Conservation (phyloP, 805 yeast species). For the Ogataea philodendri region DNA sequence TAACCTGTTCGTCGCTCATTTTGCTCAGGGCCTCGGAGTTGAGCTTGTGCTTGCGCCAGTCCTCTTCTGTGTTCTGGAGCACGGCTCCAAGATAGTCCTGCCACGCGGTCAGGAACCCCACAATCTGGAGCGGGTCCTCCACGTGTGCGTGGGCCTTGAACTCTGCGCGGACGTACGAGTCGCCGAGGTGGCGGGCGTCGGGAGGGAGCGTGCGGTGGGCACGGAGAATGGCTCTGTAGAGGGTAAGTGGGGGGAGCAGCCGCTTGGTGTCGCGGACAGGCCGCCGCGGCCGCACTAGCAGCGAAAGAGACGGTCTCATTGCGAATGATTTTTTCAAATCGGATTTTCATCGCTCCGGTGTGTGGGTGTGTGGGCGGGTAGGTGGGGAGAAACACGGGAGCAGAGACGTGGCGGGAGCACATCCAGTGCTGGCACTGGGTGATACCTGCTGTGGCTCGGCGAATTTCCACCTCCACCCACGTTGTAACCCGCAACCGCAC, state of each 20-base stretch:
- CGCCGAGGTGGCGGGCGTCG: slow-evolving; percentile 78
- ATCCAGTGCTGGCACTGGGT: too few species aligned
- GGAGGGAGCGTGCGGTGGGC: slow-evolving; percentile 72
- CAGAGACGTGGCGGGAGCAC: too few species aligned
- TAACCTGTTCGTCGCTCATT: slow-evolving; percentile 87
- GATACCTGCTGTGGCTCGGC: too few species aligned
- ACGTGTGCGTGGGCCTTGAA: slow-evolving; percentile 77
- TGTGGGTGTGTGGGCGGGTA: too few species aligned
- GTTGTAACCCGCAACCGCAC: too few species aligned
- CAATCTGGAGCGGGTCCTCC: slow-evolving; percentile 90
- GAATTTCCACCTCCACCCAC: too few species aligned
- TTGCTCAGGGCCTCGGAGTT: slow-evolving; percentile 66
- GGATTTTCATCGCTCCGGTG: too few species aligned
- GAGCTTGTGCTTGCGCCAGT: slow-evolving; percentile 64
- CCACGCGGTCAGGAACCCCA: slow-evolving; percentile 93
- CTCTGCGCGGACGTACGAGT: slow-evolving; percentile 84
- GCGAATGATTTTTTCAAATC: slow-evolving; percentile 1
- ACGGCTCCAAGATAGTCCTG: slow-evolving; percentile 72
- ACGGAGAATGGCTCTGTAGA: slow-evolving; percentile 77
- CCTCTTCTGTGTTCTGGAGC: slow-evolving; percentile 43
- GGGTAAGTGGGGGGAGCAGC: slow-evolving; percentile 74
- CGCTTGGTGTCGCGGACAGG: slow-evolving; percentile 37
- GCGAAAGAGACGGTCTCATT: slow-evolving; percentile 29
- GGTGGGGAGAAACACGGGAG: too few species aligned
- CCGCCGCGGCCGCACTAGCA: slow-evolving; percentile 34